Evolutionary conservation across 371 early-diverging fungal genomes (phyloP).

Genomic region (Circinella minor): DNA sequence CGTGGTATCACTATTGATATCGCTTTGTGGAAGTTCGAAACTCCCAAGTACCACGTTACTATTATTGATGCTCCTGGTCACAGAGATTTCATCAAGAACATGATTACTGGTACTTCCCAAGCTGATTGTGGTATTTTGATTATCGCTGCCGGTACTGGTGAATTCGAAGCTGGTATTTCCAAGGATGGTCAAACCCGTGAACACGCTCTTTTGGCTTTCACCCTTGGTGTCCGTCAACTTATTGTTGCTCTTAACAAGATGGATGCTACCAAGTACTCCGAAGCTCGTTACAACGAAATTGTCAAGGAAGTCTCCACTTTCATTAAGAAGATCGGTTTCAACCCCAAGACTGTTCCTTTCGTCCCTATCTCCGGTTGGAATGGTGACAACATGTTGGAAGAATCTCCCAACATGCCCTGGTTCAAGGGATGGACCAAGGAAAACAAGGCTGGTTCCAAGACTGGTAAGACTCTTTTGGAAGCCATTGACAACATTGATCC

Average conservation of each 20-base stretch:
- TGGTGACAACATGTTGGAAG: conserved; percentile 96
- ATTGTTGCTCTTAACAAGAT: conserved; percentile 99
- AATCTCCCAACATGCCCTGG: conserved; percentile 94
- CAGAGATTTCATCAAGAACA: conserved; percentile 99
- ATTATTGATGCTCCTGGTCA: conserved; percentile 99
- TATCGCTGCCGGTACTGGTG: conserved; percentile 93
- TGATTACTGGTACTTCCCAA: conserved; percentile 96
- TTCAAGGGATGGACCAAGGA: conserved; percentile 97
- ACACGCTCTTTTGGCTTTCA: conserved; percentile 98
- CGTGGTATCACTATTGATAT: conserved; percentile 98
- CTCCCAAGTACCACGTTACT: conserved; percentile 94
- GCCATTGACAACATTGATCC: conserved; percentile 95
- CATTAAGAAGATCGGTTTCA: conserved; percentile 95
- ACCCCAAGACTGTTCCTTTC: conserved; percentile 90
- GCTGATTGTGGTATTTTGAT: conserved; percentile 98
- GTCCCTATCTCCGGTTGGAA: conserved; percentile 87
- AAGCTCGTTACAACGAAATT: conserved; percentile 94
- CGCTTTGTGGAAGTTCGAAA: conserved; percentile 98
- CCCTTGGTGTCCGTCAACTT: conserved; percentile 97
- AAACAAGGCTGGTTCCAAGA: conserved; percentile 75
- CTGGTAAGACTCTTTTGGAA: conserved; percentile 92
- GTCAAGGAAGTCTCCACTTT: conserved; percentile 91
- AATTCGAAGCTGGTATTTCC: conserved; percentile 99
- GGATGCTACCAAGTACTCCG: conserved; percentile 96
- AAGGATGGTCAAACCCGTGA: conserved; percentile 99